Conservation (phyloP, 2,329 filamentous ascomycete genomes). For the Curvularia hawaiiensis region DNA sequence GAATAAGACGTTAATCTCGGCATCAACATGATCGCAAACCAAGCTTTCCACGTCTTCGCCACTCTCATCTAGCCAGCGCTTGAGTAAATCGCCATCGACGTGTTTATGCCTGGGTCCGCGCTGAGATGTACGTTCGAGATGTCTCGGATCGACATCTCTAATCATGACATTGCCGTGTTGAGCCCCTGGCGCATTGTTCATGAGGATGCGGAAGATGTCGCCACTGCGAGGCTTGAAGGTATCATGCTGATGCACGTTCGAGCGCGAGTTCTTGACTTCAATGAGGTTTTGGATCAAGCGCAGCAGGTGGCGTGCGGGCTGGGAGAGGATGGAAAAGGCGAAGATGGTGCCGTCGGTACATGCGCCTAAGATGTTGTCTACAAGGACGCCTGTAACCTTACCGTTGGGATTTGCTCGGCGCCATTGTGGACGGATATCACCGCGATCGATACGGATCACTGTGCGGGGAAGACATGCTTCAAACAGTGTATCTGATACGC, state of each 20-base stretch:
- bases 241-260: slow-evolving; percentile 19
- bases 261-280: slow-evolving; percentile 25
- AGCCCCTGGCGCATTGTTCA: slow-evolving; percentile 28
- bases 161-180: slow-evolving; percentile 27
- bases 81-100: slow-evolving; percentile 52
- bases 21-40: slow-evolving; percentile 21
- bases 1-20: slow-evolving; percentile 29
- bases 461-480: slow-evolving; percentile 50
- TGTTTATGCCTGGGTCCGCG: slow-evolving; percentile 38
- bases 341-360: slow-evolving; percentile 59
- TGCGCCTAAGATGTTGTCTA: slow-evolving; percentile 56
- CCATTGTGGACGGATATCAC: slow-evolving; percentile 50
- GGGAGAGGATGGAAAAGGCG: slow-evolving; percentile 67
- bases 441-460: slow-evolving; percentile 57
- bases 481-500: slow-evolving; percentile 45
- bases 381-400: slow-evolving; percentile 45
- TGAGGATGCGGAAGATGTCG: slow-evolving; percentile 29
- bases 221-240: slow-evolving; percentile 21
- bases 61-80: slow-evolving; percentile 35
- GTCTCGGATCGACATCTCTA: slow-evolving; percentile 35
- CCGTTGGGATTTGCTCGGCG: slow-evolving; percentile 22
- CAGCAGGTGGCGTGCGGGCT: slow-evolving; percentile 70
- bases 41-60: slow-evolving; percentile 26
- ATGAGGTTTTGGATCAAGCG: slow-evolving; percentile 72
- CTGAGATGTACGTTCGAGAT: slow-evolving; percentile 18